phyloP scores from a whole-genome alignment of 257 asterid species.

The Catharanthus roseus region DNA sequence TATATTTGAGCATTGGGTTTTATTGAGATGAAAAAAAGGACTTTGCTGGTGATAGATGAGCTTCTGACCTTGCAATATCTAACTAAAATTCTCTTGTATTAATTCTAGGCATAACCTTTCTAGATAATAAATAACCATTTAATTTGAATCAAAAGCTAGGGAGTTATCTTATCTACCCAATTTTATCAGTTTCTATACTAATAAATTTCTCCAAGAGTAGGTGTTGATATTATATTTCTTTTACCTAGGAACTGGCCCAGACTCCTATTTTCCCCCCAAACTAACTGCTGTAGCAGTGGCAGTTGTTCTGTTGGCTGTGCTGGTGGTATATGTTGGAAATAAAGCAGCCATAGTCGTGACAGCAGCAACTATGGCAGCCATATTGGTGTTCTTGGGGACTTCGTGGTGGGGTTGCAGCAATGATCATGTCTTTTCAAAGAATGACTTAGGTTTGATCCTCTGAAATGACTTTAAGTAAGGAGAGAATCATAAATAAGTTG shows the following conservation, averaged over 20 bases:
- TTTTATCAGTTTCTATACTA: slow-evolving; percentile 10
- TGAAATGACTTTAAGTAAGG: slow-evolving; percentile 41
- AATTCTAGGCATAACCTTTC: slow-evolving; percentile 6
- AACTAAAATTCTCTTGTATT: background rate
- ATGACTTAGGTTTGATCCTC: slow-evolving; percentile 80
- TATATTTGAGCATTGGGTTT: background rate
- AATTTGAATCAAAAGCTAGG: slow-evolving; percentile 3
- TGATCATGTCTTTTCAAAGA: slow-evolving; percentile 61
- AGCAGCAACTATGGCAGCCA: slow-evolving; percentile 62
- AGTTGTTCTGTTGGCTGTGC: slow-evolving; percentile 57
- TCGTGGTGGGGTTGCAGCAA: slow-evolving; percentile 56
- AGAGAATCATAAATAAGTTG: slow-evolving; percentile 24
- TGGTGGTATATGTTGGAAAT: slow-evolving; percentile 60
- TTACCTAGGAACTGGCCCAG: slow-evolving; percentile 78
- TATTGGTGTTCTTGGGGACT: slow-evolving; percentile 68
- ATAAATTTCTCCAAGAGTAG: slow-evolving; percentile 18
- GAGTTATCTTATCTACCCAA: slow-evolving; percentile 5
- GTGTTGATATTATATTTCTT: slow-evolving; percentile 23
- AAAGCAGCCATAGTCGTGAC: slow-evolving; percentile 68
- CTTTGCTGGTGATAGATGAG: background rate
- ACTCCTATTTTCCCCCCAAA: slow-evolving; percentile 66
- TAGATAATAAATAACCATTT: slow-evolving; percentile 8
- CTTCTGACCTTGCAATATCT: slow-evolving; percentile 7
- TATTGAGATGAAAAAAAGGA: slow-evolving; percentile 3
- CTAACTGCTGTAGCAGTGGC: slow-evolving; percentile 75